Evolutionary conservation across 257 asterid species (phyloP).

Genomic region (Schizonepeta tenuifolia): DNA sequence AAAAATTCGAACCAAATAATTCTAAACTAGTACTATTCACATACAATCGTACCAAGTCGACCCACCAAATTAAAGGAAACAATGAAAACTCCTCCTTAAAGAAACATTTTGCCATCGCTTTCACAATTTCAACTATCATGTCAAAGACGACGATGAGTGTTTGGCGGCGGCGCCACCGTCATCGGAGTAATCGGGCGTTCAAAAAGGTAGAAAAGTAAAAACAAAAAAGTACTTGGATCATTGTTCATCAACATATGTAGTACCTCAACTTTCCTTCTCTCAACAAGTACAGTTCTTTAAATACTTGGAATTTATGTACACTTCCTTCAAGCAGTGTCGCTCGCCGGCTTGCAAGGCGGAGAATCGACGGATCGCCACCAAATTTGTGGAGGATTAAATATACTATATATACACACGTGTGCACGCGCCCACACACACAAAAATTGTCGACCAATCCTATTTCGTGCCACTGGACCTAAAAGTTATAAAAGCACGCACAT

Average conservation of each 20-base stretch:
- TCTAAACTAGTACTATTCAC: neutral
- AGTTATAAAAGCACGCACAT: neutral
- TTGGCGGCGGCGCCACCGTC: neutral
- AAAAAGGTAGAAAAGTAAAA: neutral
- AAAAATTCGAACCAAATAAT: neutral
- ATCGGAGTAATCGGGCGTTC: neutral
- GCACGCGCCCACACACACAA: neutral
- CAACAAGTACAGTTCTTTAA: neutral
- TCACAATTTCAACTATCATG: neutral
- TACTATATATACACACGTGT: neutral
- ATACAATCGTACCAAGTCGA: neutral
- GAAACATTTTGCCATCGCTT: neutral
- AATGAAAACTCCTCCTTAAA: neutral
- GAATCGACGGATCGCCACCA: neutral
- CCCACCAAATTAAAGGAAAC: neutral
- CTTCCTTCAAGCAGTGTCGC: neutral
- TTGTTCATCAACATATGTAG: neutral
- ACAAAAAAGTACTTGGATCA: neutral
- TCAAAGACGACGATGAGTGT: neutral
- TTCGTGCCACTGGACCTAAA: neutral
- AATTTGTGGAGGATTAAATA: neutral
- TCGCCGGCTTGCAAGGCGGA: neutral
- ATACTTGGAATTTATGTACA: no score
- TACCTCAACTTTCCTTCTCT: neutral
- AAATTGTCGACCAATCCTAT: neutral